Base-by-base conservation (phyloP, 2,329 filamentous ascomycete species). In the Stromatinia cepivora region DNA sequence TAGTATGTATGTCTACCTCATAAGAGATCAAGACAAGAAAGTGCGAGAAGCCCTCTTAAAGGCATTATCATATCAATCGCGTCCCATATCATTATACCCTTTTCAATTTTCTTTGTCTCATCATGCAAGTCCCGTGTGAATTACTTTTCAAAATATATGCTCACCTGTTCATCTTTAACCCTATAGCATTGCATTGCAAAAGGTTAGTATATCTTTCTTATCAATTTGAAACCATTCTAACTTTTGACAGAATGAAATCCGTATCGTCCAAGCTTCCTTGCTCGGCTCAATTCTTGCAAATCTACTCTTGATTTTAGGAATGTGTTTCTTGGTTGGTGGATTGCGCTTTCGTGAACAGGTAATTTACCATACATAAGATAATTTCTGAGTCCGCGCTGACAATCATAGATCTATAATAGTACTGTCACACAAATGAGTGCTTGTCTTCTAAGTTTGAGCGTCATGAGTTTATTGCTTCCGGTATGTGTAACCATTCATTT, bases 381-480 rank as follows among this genome's bases (percentile, higher is more conserved):
- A 42, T 17, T 45, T 22, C 22, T 4, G 20, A 13, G 22, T 20
- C 15, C 4, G 25, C 36, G 56, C 73, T 77, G 53, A 76, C 42
- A 13, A 6, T 31, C 15, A 5, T 67, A 91, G 87, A 90, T 97
- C 72, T 97, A 97, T 82, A 97, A 97, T 81, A 95, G 89, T 81
- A 97, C 92, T 31, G 92, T 97, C 70, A 97, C 93, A 0, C 93
- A 97, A 79, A 97, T 97, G 92, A 97, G 93, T 78, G 94, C 94
- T 65, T 97, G 93, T 81, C 84, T 97, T 75, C 86, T 97, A 74
- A 96, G 92, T 83, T 81, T 97, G 80, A 94, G 92, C 77, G 94
- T 97, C 71, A 94, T 92, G 81, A 97, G 93, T 82, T 84, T 97
- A 31, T 86, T 97, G 36, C 81, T 97, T 17, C 93, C 94, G 1